Conservation (phyloP, 2,329 filamentous ascomycete genomes). For the Cordyceps cateniannulata region DNA sequence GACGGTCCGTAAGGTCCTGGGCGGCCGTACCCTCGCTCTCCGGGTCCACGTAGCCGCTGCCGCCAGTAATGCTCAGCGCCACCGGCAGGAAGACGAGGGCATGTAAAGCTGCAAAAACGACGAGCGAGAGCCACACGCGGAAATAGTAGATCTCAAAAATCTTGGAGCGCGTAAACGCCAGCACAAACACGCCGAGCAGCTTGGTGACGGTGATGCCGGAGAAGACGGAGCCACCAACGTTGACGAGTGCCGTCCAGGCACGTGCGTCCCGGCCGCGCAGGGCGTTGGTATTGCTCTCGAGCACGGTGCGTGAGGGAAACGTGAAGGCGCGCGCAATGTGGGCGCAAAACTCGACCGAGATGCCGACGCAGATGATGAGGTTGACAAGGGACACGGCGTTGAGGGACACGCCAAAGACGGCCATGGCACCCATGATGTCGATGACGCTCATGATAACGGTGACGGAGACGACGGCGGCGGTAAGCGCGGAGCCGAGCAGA, state of each 20-base stretch:
- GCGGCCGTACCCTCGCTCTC: conserved; percentile 84
- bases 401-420: conserved; percentile 76
- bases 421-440: conserved; percentile 95
- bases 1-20: conserved; percentile 74
- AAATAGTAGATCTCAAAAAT: conserved; percentile 99
- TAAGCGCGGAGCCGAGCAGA: conserved; percentile 77
- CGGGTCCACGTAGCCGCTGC: conserved; percentile 79
- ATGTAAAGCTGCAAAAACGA: conserved; percentile 82
- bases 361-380: conserved; percentile 93
- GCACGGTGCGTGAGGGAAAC: conserved; percentile 76
- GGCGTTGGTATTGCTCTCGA: conserved; percentile 68
- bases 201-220: conserved; percentile 96
- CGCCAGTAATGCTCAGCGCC: conserved; percentile 76
- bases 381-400: conserved; percentile 96
- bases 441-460: conserved; percentile 91
- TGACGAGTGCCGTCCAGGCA: conserved; percentile 88
- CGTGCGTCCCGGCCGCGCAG: conserved; percentile 79
- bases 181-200: conserved; percentile 80
- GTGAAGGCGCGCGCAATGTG: conserved; percentile 95
- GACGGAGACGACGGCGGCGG: conserved; percentile 72
- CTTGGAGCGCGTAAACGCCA: conserved; percentile 93
- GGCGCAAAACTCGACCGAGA: conserved; percentile 94
- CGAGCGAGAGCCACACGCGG: conserved; percentile 87
- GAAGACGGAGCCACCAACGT: conserved; percentile 91
- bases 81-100: conserved; percentile 90